phyloP scores from a whole-genome alignment of 129 eudicot genomes.

The Flaveria ramosissima region DNA sequence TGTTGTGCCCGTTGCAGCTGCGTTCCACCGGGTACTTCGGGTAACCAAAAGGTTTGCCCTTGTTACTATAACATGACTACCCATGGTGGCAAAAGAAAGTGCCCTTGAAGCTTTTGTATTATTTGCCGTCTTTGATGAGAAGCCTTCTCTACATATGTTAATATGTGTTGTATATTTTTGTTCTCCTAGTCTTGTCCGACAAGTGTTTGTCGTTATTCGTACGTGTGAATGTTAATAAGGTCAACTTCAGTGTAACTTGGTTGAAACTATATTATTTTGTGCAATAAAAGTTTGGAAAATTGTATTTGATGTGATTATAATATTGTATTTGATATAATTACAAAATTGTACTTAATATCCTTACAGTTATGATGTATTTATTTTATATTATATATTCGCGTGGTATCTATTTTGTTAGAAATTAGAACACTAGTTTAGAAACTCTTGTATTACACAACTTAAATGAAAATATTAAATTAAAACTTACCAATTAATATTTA shows the following conservation, averaged over 20 bases:
- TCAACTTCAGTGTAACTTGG: constrained; percentile 20
- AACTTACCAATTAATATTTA: too few species aligned
- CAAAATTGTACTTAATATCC: too few species aligned
- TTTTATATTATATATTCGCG: background rate
- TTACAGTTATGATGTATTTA: background rate
- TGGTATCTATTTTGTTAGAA: background rate
- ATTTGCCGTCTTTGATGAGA: constrained; percentile 3
- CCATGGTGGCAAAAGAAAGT: constrained; percentile 50
- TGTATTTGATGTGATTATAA: constrained; percentile 5
- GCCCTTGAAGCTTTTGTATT: constrained; percentile 32
- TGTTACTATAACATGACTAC: constrained; percentile 66
- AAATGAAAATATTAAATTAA: too few species aligned
- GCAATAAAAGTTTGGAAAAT: constrained; percentile 31
- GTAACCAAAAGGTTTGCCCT: constrained; percentile 62
- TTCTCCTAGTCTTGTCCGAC: background rate
- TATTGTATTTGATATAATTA: background rate
- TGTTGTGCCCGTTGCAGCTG: constrained; percentile 75
- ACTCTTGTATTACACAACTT: too few species aligned
- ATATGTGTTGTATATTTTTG: constrained; percentile 21
- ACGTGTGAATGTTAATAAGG: constrained; percentile 28
- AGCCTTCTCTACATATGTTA: background rate
- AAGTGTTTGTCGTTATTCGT: constrained; percentile 13
- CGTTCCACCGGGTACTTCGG: constrained; percentile 79
- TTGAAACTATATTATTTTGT: constrained; percentile 32
- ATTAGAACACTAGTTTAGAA: too few species aligned